Evolutionary conservation across 306 rosid species (phyloP).

Genomic region (Sesbania bispinosa): DNA sequence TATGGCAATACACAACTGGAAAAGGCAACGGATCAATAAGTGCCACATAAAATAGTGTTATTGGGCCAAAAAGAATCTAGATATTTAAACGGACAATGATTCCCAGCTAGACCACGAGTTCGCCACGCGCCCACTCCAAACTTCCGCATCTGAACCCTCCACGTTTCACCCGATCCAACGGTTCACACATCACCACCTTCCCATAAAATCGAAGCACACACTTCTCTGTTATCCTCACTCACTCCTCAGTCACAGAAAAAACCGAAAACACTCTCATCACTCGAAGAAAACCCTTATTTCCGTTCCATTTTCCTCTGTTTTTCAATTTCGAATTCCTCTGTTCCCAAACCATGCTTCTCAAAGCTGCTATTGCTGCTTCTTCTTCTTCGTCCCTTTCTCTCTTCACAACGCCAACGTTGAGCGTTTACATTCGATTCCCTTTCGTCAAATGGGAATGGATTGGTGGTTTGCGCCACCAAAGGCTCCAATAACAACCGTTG

Average conservation of each 20-base stretch:
- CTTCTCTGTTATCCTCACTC: not conserved
- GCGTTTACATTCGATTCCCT: constrained; percentile 13
- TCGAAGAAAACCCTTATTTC: too few relatives aligned
- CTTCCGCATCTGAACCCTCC: constrained; percentile 38
- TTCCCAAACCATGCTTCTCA: constrained; percentile 50
- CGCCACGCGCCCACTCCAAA: constrained; percentile 58
- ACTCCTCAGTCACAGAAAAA: not conserved
- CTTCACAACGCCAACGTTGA: constrained; percentile 30
- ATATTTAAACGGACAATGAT: too few relatives aligned
- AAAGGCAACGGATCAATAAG: not conserved
- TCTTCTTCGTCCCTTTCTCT: constrained; percentile 36
- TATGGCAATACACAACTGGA: not conserved
- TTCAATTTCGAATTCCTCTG: not conserved
- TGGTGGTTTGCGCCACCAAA: constrained; percentile 51
- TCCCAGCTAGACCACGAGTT: constrained; percentile 43
- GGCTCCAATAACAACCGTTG: constrained; percentile 40
- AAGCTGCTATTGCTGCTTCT: constrained; percentile 21
- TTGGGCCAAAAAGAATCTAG: not conserved
- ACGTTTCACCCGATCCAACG: constrained; percentile 39
- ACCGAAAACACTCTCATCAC: not conserved
- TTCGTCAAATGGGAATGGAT: constrained; percentile 14
- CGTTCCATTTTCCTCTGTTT: too few relatives aligned
- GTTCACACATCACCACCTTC: not conserved
- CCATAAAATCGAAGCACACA: not conserved
- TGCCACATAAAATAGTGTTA: not conserved